Evolutionary conservation across 2,329 filamentous ascomycete species (phyloP), one percentile per base, ranked within the genome.

Genomic region (Gremmenia infestans): DNA sequence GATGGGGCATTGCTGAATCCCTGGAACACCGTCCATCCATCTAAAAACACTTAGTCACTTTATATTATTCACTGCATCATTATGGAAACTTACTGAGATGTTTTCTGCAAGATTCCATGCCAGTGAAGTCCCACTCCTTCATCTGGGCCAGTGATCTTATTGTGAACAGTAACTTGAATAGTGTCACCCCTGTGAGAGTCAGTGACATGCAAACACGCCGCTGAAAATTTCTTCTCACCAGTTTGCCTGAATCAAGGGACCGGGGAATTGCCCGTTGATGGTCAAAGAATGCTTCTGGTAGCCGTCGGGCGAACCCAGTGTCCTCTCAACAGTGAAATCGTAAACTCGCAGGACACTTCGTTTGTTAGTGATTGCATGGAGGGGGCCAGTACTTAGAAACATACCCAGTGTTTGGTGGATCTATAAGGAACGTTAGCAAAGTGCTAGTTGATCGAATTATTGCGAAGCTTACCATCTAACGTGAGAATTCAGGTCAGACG

Each of bases 141-240:
- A 42, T 63, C 54, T 22, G 62, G 62, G 22, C 66, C 70, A 12
- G 73, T 80, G 11, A 91, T 80, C 49, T 83, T 79, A 71, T 94
- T 93, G 70, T 82, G 78, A 53, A 91, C 79, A 35, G 83, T 84
- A 39, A 90, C 81, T 53, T 88, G 73, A 50, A 83, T 77, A 3
- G 55, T 64, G 48, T 73, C 71, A 3, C 69, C 70, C 63, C 61
- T 61, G 4, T 6, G 46, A 25, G 7, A 19, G n/a, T 50, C 48
- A 45, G 39, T 17, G 14, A 11, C 12, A 22, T 8, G 42, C 19
- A 19, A 23, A 11, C 5, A 28, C 8, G 9, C 17, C 9, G 9
- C 9, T 32, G 28, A 32, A 17, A 22, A 14, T 19, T 17, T 12
- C 5, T 8, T 8, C 17, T 19, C 56, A 59, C 65, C 67, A 72